These are phyloP conservation scores for Diplodia intermedia DNA, from an alignment of 2,329 filamentous ascomycete species.

Conservation along the genomic window DNA sequence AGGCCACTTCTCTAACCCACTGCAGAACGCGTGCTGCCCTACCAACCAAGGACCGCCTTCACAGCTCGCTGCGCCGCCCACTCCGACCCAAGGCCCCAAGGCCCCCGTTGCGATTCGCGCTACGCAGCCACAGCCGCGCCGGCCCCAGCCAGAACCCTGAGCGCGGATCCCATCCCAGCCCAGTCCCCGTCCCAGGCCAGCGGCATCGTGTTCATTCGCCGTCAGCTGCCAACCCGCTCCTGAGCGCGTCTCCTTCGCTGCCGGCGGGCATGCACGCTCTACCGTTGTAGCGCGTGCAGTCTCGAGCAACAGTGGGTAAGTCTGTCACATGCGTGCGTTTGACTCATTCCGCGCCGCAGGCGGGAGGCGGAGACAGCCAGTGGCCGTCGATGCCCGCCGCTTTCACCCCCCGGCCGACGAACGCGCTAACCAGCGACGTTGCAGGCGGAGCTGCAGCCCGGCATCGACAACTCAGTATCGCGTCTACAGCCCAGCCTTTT, in stretches of 20 bases:
- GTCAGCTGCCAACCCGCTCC: not conserved
- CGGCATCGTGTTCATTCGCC: conserved; percentile 5
- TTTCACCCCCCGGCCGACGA: conserved; percentile 15
- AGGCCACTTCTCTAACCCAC: not conserved
- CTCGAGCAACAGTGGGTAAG: conserved; percentile 18
- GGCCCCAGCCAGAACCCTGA: conserved; percentile 19
- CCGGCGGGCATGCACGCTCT: conserved; percentile 27
- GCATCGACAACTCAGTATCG: conserved; percentile 27
- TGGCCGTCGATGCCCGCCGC: conserved; percentile 15
- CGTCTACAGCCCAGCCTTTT: conserved; percentile 20
- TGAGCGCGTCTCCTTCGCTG: conserved; percentile 4
- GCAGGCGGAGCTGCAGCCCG: conserved; percentile 27
- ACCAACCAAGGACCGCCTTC: not conserved
- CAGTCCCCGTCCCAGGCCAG: conserved; percentile 1
- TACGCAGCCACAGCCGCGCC: conserved; percentile 22
- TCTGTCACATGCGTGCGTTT: conserved; percentile 16
- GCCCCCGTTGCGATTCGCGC: conserved; percentile 15
- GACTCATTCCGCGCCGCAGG: conserved; percentile 10
- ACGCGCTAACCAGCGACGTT: conserved; percentile 26
- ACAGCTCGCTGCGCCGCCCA: not conserved
- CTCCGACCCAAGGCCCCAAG: conserved; percentile 18
- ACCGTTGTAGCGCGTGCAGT: conserved; percentile 15
- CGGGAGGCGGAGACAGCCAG: conserved; percentile 16
- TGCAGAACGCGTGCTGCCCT: conserved; percentile 8
- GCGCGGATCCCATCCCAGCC: conserved; percentile 22